Conservation (phyloP, 2,329 filamentous ascomycete species). For the Exophiala mesophila region DNA sequence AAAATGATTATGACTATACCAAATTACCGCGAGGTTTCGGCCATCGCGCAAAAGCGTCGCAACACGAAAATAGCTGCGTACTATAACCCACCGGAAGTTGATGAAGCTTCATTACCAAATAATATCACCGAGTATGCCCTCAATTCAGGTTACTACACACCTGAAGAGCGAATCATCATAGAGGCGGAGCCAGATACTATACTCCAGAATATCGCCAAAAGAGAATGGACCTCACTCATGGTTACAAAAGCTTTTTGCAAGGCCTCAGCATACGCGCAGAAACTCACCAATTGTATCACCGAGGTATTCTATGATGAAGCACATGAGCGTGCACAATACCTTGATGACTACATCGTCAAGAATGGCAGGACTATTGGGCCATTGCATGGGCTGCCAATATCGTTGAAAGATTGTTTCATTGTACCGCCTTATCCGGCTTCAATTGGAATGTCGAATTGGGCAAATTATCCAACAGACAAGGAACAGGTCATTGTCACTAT, state of each 20-base stretch:
- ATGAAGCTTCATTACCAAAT: conserved; percentile 20
- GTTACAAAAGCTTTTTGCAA: conserved; percentile 56
- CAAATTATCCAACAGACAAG: conserved; percentile 31
- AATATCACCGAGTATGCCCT: conserved; percentile 25
- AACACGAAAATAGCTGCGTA: conserved; percentile 8
- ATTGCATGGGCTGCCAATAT: conserved; percentile 56
- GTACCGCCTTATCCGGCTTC: conserved; percentile 30
- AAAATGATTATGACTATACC: not conserved
- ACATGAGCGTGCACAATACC: conserved; percentile 45
- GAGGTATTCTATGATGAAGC: conserved; percentile 54
- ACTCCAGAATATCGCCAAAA: conserved; percentile 31
- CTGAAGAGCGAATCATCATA: conserved; percentile 48
- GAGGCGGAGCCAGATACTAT: conserved; percentile 33
- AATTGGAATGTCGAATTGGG: conserved; percentile 35
- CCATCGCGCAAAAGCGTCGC: conserved; percentile 29
- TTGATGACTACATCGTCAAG: conserved; percentile 49
- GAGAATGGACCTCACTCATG: conserved; percentile 48
- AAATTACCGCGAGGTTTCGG: conserved; percentile 33
- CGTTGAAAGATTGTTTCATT: conserved; percentile 50
- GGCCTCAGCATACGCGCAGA: conserved; percentile 29
- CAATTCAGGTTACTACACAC: conserved; percentile 56
- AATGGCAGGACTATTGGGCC: conserved; percentile 51
- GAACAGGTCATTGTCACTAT: conserved; percentile 34
- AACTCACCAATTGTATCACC: conserved; percentile 54
- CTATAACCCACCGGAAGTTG: conserved; percentile 4